Percentiles rank a stretch among this genome's conserved stretches.
phyloP scores from a whole-genome alignment of 495 filamentous ascomycete species.

The Haplographium delicatum region DNA sequence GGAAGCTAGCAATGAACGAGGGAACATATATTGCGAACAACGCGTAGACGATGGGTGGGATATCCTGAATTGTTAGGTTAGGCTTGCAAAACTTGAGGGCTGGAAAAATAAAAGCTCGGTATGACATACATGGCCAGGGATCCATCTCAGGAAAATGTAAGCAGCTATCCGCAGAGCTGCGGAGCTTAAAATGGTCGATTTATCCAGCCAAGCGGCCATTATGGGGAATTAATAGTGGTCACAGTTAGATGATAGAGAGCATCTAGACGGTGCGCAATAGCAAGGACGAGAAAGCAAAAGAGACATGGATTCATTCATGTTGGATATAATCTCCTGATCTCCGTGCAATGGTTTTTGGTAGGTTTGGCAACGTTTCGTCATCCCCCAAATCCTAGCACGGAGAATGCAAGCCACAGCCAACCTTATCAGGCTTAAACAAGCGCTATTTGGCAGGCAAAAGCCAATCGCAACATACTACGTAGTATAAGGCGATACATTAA shows the following conservation, averaged over 20 bases:
- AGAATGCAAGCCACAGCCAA: no score
- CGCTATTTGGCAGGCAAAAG: no score
- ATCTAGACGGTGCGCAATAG: conserved; percentile 1
- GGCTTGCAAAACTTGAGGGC: not conserved
- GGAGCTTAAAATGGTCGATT: conserved; percentile 44
- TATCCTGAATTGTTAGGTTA: conserved; percentile 33
- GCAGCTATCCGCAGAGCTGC: conserved; percentile 50
- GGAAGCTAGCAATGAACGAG: conserved; percentile 55
- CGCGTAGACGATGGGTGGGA: conserved; percentile 63
- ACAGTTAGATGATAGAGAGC: not conserved
- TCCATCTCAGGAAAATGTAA: conserved; percentile 86
- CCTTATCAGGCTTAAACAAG: no score
- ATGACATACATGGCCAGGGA: conserved; percentile 37
- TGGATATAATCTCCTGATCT: conserved; percentile 4
- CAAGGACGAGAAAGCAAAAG: not conserved
- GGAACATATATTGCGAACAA: conserved; percentile 68
- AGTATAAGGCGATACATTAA: no score
- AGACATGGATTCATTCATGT: not conserved
- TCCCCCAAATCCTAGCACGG: no score
- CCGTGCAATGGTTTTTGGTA: no score
- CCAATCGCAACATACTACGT: no score
- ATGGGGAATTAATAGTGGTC: not conserved
- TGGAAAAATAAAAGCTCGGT: not conserved
- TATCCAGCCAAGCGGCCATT: conserved; percentile 24
- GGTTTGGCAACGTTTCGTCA: conserved; percentile 11